Conservation (phyloP, 2,329 filamentous ascomycete species). For the Colletotrichum gigasporum region DNA sequence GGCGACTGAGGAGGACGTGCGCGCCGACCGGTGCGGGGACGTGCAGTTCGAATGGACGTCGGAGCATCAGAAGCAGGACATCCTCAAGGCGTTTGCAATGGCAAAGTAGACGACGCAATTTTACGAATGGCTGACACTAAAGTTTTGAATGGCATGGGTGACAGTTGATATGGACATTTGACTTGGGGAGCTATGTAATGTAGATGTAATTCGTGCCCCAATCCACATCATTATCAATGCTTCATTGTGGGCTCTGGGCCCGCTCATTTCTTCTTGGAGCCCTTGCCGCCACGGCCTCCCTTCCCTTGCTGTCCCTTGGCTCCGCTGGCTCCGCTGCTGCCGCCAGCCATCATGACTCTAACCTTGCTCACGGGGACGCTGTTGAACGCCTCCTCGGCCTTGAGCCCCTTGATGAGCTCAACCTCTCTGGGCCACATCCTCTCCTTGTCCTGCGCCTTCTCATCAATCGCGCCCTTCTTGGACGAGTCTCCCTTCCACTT, state of each 20-base stretch:
- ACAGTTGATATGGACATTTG: too few relatives aligned
- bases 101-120: background rate
- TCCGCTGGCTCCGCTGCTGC: constrained; percentile 52
- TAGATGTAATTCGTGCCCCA: too few relatives aligned
- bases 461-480: constrained; percentile 69
- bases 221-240: background rate
- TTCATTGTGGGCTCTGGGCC: too few relatives aligned
- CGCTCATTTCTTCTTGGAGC: constrained; percentile 54
- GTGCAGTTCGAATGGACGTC: constrained; percentile 30
- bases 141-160: too few relatives aligned
- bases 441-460: constrained; percentile 70
- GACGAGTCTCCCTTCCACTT: constrained; percentile 76
- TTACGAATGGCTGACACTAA: too few relatives aligned
- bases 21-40: constrained; percentile 9
- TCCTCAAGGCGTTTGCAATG: constrained; percentile 27
- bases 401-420: constrained; percentile 84
- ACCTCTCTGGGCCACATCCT: constrained; percentile 86
- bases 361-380: constrained; percentile 83
- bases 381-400: constrained; percentile 84
- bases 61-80: constrained; percentile 27
- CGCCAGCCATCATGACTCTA: constrained; percentile 78
- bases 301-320: constrained; percentile 44
- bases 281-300: constrained; percentile 48
- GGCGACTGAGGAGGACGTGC: constrained; percentile 49
- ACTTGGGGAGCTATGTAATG: too few relatives aligned